These are phyloP conservation scores for Lasiodiplodia sp. DNA, from an alignment of 2,329 filamentous ascomycete genomes.

Conservation along the genomic window DNA sequence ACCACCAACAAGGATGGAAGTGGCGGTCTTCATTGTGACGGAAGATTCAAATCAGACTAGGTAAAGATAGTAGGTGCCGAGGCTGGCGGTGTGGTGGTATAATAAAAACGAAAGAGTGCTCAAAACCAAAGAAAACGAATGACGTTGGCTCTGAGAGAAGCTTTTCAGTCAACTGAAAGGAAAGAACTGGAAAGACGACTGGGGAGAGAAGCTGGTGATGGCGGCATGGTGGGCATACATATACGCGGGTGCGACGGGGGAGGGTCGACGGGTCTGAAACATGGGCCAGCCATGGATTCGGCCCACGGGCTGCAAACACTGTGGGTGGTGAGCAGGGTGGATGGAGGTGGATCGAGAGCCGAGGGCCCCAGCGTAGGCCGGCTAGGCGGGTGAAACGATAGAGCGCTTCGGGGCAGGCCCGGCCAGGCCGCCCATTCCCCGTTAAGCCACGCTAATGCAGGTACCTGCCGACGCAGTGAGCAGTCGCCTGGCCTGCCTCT, in stretches of 20 bases:
- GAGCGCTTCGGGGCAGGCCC: slow-evolving; percentile 9
- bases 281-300: not conserved
- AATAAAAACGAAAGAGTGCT: slow-evolving; percentile 38
- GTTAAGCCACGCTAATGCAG: slow-evolving; percentile 19
- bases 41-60: slow-evolving; percentile 32
- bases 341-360: not conserved
- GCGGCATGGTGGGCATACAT: slow-evolving; percentile 16
- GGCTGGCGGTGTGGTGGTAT: slow-evolving; percentile 39
- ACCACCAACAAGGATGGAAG: slow-evolving; percentile 55
- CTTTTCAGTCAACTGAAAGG: slow-evolving; percentile 22
- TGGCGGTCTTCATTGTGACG: slow-evolving; percentile 52
- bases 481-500: not conserved
- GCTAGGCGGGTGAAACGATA: slow-evolving; percentile 28
- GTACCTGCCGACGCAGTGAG: slow-evolving; percentile 6
- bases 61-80: slow-evolving; percentile 19
- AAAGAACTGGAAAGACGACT: slow-evolving; percentile 17
- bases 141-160: slow-evolving; percentile 41
- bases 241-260: not conserved
- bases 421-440: not conserved
- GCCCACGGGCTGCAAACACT: slow-evolving; percentile 17
- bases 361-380: slow-evolving; percentile 10
- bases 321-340: slow-evolving; percentile 2
- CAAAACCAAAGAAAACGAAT: slow-evolving; percentile 47
- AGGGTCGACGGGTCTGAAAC: slow-evolving; percentile 12
- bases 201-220: not conserved